Conservation (phyloP, 257 asterid species). For the Euphrasia confusa region DNA sequence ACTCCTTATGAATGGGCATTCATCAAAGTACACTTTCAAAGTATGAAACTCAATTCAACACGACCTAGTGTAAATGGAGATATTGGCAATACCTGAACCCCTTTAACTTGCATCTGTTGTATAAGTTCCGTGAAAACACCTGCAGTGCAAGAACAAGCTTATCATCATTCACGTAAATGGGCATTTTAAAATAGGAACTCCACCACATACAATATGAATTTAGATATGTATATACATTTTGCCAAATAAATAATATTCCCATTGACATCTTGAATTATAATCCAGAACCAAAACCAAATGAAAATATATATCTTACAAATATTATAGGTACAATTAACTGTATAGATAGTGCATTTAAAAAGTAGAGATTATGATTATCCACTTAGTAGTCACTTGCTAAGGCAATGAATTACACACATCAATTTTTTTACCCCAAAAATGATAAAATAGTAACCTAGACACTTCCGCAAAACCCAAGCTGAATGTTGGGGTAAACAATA, state of each 20-base stretch:
- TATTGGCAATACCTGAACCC: conserved; percentile 70
- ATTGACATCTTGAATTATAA: conserved; percentile 10
- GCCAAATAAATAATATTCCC: neutral
- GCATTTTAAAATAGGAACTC: conserved; percentile 3
- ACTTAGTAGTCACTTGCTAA: no score
- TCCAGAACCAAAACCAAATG: neutral
- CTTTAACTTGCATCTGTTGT: conserved; percentile 99
- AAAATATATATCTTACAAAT: neutral
- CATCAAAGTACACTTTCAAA: neutral
- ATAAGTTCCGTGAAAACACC: conserved; percentile 98
- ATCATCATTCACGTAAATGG: neutral
- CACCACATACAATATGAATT: conserved; percentile 1
- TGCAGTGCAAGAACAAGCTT: conserved; percentile 36
- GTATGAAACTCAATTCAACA: conserved; percentile 15
- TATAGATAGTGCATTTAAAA: neutral
- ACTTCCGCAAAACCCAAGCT: neutral
- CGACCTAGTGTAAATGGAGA: conserved; percentile 16
- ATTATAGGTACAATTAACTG: neutral
- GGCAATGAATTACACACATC: no score
- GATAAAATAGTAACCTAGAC: neutral
- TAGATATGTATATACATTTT: neutral
- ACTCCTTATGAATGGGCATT: no score
- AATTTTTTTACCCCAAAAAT: neutral
- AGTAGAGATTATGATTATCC: no score
- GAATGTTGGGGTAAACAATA: no score